Base-by-base conservation (phyloP, 495 filamentous ascomycete genomes). In the Venustampulla echinocandica region DNA sequence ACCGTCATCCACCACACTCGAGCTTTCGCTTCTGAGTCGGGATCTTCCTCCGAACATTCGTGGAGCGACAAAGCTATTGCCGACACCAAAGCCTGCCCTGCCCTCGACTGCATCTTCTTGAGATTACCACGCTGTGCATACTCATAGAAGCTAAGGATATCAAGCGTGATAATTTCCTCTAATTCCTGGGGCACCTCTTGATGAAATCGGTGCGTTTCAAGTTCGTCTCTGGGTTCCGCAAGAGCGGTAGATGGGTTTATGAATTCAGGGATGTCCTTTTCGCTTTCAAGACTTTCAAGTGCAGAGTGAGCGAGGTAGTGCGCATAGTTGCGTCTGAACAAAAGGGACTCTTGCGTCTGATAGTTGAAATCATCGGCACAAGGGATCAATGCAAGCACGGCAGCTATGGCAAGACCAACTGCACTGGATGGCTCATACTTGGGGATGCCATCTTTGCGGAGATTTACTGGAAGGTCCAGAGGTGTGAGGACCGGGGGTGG, bases 1-100 rank as follows among this genome's bases (percentile, higher is more conserved):
- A 43, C 41, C 19, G 74, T 80, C 75, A 78, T 77, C 76, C 76
- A 79, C 76, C 76, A 79, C 37, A 70, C 67, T 54, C 74, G 68
- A 32, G 71, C 61, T 54, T 68, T 68, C 30, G 73, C 74, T 55
- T 80, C 76, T 5, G 68, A 44, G 37, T 58, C 67, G n/a, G n/a
- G n/a, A 22, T 36, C 43, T 23, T 46, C 15, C 14, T 36, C 30
- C 27, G 24, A 27, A 14, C 27, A 18, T 21, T 34, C 14, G 20
- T 46, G 27, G 10, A 46, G 30, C 15, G 10, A 15, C 11, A 36
- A 14, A 23, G n/a, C 43, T 30, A 46, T 25, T 22, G 43, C 43
- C 10, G 14, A 18, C n/a, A 22, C 64, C 42, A 78, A 58, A 13
- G 76, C 75, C 46, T 77, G 73, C 15, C 73, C 67, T 1, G 74